These are phyloP conservation scores for Fonsecaea pugnacius DNA, from an alignment of 2,329 filamentous ascomycete genomes.

Conservation along the genomic window DNA sequence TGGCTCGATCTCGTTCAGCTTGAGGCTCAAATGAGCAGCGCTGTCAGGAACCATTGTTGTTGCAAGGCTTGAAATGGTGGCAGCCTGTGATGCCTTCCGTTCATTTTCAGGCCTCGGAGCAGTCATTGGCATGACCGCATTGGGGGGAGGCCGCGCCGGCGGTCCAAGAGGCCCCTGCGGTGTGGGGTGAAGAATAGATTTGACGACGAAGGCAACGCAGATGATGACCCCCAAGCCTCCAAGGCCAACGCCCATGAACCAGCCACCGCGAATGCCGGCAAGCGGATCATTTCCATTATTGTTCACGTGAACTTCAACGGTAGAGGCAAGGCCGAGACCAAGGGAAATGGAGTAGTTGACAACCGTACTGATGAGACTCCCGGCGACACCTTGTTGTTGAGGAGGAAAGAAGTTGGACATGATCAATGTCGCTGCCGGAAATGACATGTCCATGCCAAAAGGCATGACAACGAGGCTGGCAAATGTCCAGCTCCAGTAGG, in stretches of 20 bases:
- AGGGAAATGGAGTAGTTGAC: conserved; percentile 40
- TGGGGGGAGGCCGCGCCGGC: conserved; percentile 8
- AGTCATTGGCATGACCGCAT: conserved; percentile 11
- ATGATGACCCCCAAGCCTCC: conserved; percentile 35
- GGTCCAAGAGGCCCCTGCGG: conserved; percentile 21
- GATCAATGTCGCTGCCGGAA: conserved; percentile 39
- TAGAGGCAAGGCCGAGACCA: conserved; percentile 38
- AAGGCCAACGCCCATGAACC: conserved; percentile 39
- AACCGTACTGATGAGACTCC: conserved; percentile 39
- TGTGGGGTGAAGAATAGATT: conserved; percentile 24
- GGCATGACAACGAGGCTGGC: conserved; percentile 62
- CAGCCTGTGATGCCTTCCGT: conserved; percentile 12
- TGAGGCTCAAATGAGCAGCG: conserved; percentile 8
- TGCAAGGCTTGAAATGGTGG: conserved; percentile 23
- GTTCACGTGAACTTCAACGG: conserved; percentile 37
- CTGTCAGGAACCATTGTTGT: conserved; percentile 29
- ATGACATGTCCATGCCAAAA: conserved; percentile 43
- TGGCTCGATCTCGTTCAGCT: conserved; percentile 19
- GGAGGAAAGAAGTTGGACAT: conserved; percentile 39
- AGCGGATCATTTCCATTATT: conserved; percentile 32
- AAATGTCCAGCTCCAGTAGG: conserved; percentile 69
- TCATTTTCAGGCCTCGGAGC: conserved; percentile 8
- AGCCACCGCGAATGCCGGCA: conserved; percentile 38
- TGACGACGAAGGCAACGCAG: conserved; percentile 30
- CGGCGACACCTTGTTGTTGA: conserved; percentile 40